Evolutionary conservation across 345 rosid species (phyloP), one percentile per base, ranked within the genome.

Genomic region (Citrus reticulata): DNA sequence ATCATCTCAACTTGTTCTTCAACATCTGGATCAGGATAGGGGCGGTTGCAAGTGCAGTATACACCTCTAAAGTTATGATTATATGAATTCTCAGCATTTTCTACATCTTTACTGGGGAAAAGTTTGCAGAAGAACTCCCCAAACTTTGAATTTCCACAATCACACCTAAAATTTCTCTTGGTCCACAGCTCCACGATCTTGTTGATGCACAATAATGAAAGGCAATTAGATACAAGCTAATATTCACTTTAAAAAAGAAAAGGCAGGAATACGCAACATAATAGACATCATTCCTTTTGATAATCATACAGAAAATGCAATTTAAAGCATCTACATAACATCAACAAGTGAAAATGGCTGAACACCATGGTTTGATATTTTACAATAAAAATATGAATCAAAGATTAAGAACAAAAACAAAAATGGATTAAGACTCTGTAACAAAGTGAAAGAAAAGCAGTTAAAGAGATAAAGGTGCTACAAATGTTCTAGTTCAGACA

Each of bases 1-100:
- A 94, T 94, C 99, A 96, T 96, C 88, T 96, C 98, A 61, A 81
- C 95, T 81, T 93, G 99, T 20, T 92, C 98, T 86, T 94, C 90
- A 80, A 82, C 90, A 84, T 90, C 91, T 64, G 99, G 98, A 81
- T 96, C 94, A 64, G 98, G 98, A 85, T 96, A 96, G 40, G 93
- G 98, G 58, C 85, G 86, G 73, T 87, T 82, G 75, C 99, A 96
- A 27, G 87, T 82, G 90, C 99, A 96, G 82, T 94, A 96, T 57
- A 85, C 67, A 83, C 99, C 99, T 89, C 91, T 93, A 70, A 91
- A 94, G 80, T 96, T 96, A 77, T 94, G 99, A 77, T 96, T 94
- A 80, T 94, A 96, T 20, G 89, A 88, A 85, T 91, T 96, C 71
- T 91, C 89, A 17, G 75, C 80, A 85, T 96, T 96, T 76, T 96